Evolutionary conservation across 345 rosid genomes (phyloP), one percentile per base, ranked within the genome.

Genomic region (Populus tremula): DNA sequence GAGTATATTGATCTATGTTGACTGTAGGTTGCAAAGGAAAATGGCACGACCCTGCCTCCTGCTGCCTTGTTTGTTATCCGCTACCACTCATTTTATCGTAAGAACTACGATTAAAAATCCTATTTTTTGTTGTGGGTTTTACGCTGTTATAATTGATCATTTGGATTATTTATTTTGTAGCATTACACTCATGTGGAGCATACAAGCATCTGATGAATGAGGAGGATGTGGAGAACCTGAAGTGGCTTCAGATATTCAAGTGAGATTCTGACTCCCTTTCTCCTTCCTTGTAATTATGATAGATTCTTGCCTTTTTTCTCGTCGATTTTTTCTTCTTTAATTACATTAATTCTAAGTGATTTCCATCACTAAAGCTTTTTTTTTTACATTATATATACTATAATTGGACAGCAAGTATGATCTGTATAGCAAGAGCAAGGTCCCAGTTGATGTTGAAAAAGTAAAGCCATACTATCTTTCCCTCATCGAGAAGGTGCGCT

Each of bases 201-300:
- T 93, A 93, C 71, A 86, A 79, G 8, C 89, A 91, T 76, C 83
- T 93, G 23, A 90, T 93, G 94, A 91, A 89, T 41, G 80, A 85
- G 69, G 89, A 90, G 72, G 98, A 93, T 54, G 78, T 43, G 65
- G 90, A 89, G 25, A 88, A 85, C 70, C 43, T 93, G 80, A 85
- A 90, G 85, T 93, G 98, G 98, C 94, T 91, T 35, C 74, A 91
- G n/a, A 74, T 90, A 11, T 93, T 93, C 89, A 91, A 89, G 98
- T 93, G 86, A 50, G 45, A 12, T 12, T 12, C 4, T 45, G 14
- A 45, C 10, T 0, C 0, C 17, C 49, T 45, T 12, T 45, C 49
- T 45, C 49, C 33, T 43, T 16, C 3, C 0, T 29, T 1, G 1
- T 35, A 33, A 33, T 33, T 56, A 23, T 6, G 49, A 11, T 45